A percentile compares a stretch with the other conserved stretches of the same genome.
Conservation (phyloP, 352 stramenopile genomes). For the Phytopythium sindhum region DNA sequence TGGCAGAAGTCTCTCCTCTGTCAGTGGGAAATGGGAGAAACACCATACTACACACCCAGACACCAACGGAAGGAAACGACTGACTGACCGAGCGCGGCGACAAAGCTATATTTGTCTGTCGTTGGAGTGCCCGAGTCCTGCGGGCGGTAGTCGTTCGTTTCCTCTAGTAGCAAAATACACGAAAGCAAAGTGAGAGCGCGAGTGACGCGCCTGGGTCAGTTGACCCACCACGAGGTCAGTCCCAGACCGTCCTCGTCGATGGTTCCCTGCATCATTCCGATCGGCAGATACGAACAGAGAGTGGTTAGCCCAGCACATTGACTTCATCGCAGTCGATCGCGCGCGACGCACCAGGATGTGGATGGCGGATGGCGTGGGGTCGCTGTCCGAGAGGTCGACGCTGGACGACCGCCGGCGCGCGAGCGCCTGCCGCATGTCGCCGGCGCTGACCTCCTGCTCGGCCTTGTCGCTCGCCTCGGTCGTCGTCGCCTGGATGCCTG, state of each 20-base stretch:
- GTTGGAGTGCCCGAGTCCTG: neutral
- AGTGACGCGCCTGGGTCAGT: slow-evolving; percentile 7
- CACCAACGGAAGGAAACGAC: neutral
- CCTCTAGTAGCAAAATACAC: slow-evolving; percentile 4
- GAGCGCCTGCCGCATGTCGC: slow-evolving; percentile 71
- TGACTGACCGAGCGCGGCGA: neutral
- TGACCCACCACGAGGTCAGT: slow-evolving; percentile 81
- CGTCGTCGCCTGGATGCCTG: slow-evolving; percentile 81
- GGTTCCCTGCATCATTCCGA: slow-evolving; percentile 52
- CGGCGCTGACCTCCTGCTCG: slow-evolving; percentile 31
- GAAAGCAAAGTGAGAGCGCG: slow-evolving; percentile 1
- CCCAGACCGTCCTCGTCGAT: slow-evolving; percentile 85
- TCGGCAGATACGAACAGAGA: neutral
- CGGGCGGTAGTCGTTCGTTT: neutral
- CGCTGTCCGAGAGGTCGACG: slow-evolving; percentile 79
- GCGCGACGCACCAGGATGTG: slow-evolving; percentile 66
- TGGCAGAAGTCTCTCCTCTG: neutral
- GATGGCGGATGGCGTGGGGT: slow-evolving; percentile 78
- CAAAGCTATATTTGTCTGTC: slow-evolving; percentile 1
- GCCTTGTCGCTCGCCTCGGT: slow-evolving; percentile 77
- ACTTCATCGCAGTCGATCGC: neutral
- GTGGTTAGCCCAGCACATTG: neutral
- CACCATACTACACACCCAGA: neutral
- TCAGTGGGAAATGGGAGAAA: neutral
- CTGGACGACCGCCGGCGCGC: slow-evolving; percentile 74